Percentiles rank a stretch among this genome's conserved stretches.
Conservation (phyloP, 768 basidiomycete species). For the Auriculariales sp. region DNA sequence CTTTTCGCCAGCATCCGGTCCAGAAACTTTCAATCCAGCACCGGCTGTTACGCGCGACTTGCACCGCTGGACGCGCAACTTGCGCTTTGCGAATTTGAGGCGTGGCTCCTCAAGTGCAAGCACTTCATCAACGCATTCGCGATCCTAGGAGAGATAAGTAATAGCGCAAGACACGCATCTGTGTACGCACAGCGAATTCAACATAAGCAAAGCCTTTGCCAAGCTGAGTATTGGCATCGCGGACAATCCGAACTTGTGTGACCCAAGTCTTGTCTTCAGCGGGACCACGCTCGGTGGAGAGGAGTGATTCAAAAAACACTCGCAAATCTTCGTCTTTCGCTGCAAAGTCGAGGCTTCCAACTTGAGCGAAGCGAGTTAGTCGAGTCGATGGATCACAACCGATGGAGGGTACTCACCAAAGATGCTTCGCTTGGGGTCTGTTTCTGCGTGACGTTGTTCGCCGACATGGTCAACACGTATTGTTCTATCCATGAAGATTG, state of each 20-base stretch:
- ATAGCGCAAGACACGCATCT: neutral
- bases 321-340: slow-evolving; percentile 83
- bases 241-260: slow-evolving; percentile 69
- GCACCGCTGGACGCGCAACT: slow-evolving; percentile 81
- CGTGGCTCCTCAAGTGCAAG: slow-evolving; percentile 62
- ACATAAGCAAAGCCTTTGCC: slow-evolving; percentile 95
- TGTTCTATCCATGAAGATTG: slow-evolving; percentile 58
- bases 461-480: slow-evolving; percentile 66
- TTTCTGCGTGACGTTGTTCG: slow-evolving; percentile 6
- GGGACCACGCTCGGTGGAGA: slow-evolving; percentile 56
- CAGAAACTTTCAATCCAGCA: slow-evolving; percentile 5
- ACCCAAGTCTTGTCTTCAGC: slow-evolving; percentile 43
- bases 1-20: neutral
- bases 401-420: neutral
- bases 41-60: slow-evolving; percentile 45
- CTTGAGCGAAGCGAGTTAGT: slow-evolving; percentile 12
- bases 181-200: slow-evolving; percentile 55
- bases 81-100: slow-evolving; percentile 87
- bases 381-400: neutral
- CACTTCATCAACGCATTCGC: slow-evolving; percentile 83
- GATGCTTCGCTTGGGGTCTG: neutral
- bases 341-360: slow-evolving; percentile 87
- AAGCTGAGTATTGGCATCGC: slow-evolving; percentile 82
- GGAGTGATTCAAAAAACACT: slow-evolving; percentile 67
- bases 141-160: slow-evolving; percentile 41